phyloP scores from a whole-genome alignment of 805 yeast species.

The Wickerhamiella dianesei region DNA sequence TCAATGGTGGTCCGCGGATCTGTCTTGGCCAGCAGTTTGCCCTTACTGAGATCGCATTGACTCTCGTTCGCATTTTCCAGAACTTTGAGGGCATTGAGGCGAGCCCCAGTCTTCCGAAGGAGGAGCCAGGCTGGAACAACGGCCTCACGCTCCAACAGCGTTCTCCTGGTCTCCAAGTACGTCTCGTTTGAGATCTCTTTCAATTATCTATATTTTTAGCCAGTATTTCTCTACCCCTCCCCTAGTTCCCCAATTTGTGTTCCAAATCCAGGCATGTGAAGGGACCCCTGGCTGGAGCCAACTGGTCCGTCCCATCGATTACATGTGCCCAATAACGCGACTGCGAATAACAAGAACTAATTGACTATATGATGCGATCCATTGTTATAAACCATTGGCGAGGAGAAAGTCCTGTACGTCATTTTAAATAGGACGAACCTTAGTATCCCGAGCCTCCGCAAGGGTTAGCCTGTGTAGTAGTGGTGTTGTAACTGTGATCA shows the following conservation, averaged over 20 bases:
- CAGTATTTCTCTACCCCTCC: neutral
- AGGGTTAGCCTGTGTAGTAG: too few relatives aligned
- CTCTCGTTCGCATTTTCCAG: conserved; percentile 29
- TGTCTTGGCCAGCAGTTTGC: conserved; percentile 42
- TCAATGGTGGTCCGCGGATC: conserved; percentile 39
- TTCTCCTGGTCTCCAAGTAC: neutral
- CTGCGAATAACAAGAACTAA: too few relatives aligned
- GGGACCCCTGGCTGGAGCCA: neutral
- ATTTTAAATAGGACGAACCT: too few relatives aligned
- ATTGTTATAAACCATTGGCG: too few relatives aligned
- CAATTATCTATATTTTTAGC: too few relatives aligned
- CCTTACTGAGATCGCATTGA: conserved; percentile 33
- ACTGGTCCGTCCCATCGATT: too few relatives aligned
- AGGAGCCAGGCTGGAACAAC: conserved; percentile 3
- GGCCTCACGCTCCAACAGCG: neutral
- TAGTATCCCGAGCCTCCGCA: too few relatives aligned
- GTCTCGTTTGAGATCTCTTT: too few relatives aligned
- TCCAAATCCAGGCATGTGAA: neutral
- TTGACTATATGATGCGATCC: too few relatives aligned
- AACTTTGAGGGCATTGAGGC: conserved; percentile 15
- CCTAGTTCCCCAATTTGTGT: neutral
- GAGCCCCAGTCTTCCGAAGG: conserved; percentile 2
- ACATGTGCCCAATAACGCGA: too few relatives aligned
- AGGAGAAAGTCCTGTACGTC: too few relatives aligned
- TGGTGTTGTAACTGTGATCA: too few relatives aligned